A percentile compares a stretch with the other conserved stretches of the same genome.
phyloP scores from a whole-genome alignment of 2,329 filamentous ascomycete genomes.

The Ophiostoma himal-ulmi region DNA sequence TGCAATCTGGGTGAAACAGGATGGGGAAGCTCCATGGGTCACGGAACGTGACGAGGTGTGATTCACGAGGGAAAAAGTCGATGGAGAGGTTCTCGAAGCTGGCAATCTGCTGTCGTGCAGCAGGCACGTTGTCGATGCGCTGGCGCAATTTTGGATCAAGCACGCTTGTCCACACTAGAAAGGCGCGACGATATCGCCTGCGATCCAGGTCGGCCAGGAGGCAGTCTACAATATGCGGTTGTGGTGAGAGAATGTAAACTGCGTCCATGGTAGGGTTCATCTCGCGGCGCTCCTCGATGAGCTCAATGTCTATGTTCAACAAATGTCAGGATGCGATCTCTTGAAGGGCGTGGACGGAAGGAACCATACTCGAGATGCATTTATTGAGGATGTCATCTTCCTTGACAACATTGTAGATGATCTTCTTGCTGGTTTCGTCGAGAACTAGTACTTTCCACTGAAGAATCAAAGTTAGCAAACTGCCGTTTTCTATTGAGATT shows the following conservation, averaged over 20 bases:
- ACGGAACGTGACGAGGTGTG: slow-evolving; percentile 81
- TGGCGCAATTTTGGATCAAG: slow-evolving; percentile 64
- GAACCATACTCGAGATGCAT: slow-evolving; percentile 79
- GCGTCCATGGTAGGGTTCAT: slow-evolving; percentile 88
- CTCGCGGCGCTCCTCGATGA: slow-evolving; percentile 79
- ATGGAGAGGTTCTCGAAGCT: slow-evolving; percentile 77
- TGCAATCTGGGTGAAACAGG: slow-evolving; percentile 86
- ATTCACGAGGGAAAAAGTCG: slow-evolving; percentile 86
- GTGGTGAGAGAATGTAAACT: slow-evolving; percentile 82
- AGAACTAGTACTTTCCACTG: slow-evolving; percentile 97
- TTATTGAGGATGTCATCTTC: slow-evolving; percentile 96
- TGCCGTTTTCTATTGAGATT: background rate
- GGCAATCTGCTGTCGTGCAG: slow-evolving; percentile 67
- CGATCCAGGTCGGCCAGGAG: slow-evolving; percentile 87
- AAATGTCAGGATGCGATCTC: background rate
- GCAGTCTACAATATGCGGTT: slow-evolving; percentile 85
- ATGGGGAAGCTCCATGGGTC: slow-evolving; percentile 95
- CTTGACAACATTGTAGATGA: slow-evolving; percentile 85
- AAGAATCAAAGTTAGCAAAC: background rate
- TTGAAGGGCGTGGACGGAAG: background rate
- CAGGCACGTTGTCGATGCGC: slow-evolving; percentile 65
- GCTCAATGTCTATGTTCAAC: slow-evolving; percentile 69
- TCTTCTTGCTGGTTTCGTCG: slow-evolving; percentile 74
- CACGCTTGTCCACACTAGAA: slow-evolving; percentile 77
- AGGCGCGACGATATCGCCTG: slow-evolving; percentile 70